A percentile compares a stretch with the other conserved stretches of the same genome.
Conservation (phyloP, 139 green algal genomes). For the Spirogloea muscicola region DNA sequence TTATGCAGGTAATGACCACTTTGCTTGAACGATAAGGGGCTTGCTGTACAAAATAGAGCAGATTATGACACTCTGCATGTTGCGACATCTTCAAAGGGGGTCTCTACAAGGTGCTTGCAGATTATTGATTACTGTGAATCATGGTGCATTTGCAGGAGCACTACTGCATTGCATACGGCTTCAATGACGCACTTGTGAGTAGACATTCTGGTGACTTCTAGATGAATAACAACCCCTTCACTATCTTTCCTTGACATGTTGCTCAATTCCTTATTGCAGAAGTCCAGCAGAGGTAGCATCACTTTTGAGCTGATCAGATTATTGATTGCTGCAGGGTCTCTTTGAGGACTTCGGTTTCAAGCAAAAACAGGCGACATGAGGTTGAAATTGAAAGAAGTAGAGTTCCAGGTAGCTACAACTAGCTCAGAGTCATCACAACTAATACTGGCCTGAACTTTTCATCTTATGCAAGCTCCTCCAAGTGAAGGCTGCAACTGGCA, state of each 20-base stretch:
- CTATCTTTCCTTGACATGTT: background rate
- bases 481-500: too few relatives aligned
- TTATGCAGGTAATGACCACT: conserved; percentile 72
- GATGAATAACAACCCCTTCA: background rate
- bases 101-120: conserved; percentile 21
- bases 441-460: too few relatives aligned
- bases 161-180: conserved; percentile 75
- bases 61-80: background rate
- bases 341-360: background rate
- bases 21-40: background rate
- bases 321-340: background rate
- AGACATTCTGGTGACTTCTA: background rate
- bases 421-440: too few relatives aligned
- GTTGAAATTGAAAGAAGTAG: too few relatives aligned
- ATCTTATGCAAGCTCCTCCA: too few relatives aligned
- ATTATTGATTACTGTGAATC: background rate
- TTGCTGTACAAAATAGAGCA: conserved; percentile 17
- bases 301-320: background rate
- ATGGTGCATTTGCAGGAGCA: conserved; percentile 62
- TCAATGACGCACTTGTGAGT: conserved; percentile 61
- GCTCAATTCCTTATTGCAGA: background rate
- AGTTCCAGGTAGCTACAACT: too few relatives aligned
- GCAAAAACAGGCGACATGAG: background rate
- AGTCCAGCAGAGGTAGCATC: background rate
- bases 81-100: conserved; percentile 7